A percentile compares a stretch with the other conserved stretches of the same genome.
These are phyloP conservation scores for Antrodiella citrinella DNA, from an alignment of 768 basidiomycete species.

Conservation along the genomic window DNA sequence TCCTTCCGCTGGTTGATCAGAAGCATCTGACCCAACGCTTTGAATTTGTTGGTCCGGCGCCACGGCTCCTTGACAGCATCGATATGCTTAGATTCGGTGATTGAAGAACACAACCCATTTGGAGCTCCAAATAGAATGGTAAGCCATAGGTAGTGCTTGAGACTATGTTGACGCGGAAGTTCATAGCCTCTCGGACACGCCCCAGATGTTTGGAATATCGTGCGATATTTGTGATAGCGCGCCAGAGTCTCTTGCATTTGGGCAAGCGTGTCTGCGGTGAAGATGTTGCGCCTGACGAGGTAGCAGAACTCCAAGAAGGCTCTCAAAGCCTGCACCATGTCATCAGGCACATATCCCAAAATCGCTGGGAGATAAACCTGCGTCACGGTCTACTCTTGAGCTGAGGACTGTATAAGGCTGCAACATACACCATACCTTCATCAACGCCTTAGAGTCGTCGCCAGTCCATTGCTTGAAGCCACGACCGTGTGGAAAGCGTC, in stretches of 20 bases:
- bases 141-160: conserved; percentile 5
- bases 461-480: conserved; percentile 18
- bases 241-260: conserved; percentile 11
- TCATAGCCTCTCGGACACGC: conserved; percentile 9
- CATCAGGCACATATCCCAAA: conserved; percentile 9
- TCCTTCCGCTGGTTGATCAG: conserved; percentile 13
- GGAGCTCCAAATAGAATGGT: conserved; percentile 12
- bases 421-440: conserved; percentile 17
- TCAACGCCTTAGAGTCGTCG: conserved; percentile 16
- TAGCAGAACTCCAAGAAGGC: conserved; percentile 21
- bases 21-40: conserved; percentile 15
- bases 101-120: conserved; percentile 17
- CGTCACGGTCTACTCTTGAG: too few relatives aligned
- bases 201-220: conserved; percentile 11
- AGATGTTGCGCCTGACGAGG: conserved; percentile 8
- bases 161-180: conserved; percentile 12
- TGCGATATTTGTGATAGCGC: conserved; percentile 8
- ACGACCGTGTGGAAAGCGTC: conserved; percentile 14
- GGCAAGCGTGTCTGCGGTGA: neutral
- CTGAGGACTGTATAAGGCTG: too few relatives aligned
- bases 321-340: conserved; percentile 10
- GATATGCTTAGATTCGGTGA: conserved; percentile 17
- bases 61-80: conserved; percentile 17
- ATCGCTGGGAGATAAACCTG: conserved; percentile 20
- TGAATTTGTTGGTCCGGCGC: conserved; percentile 11